Evolutionary conservation across 495 filamentous ascomycete species (phyloP), one percentile per base, ranked within the genome.

Genomic region (Acidiella bohemica): DNA sequence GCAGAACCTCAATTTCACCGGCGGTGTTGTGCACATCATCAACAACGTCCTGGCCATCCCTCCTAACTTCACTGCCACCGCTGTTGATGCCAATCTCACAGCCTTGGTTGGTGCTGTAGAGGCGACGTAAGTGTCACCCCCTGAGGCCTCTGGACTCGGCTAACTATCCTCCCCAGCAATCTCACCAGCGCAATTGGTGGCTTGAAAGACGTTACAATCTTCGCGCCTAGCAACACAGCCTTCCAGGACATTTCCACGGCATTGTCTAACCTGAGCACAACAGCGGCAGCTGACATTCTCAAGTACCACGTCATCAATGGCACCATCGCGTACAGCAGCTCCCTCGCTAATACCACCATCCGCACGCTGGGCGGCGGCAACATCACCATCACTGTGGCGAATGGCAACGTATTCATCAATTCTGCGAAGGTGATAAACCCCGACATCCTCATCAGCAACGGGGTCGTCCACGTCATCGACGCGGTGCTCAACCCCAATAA

Each of bases 391-490:
- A 60, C 53, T 3, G 55, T 72, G 18, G 42, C 57, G 1, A 60
- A 68, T 19, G 71, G 66, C 22, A 54, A 49, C 11, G 68, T 72
- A 17, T 72, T 70, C 49, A 67, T 74, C 23, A 71, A 72, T 50
- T 53, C 54, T 25, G 69, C 76, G 0, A 59, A 67, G 39, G 59
- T 83, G n/a, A 47, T 77, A 8, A 56, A 58, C 22, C 45, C 71
- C 2, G 67, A 84, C 53, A 57, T 84, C 3, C 63, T 85, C 0
- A 49, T 78, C 33, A 59, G 59, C 16, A 81, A 81, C 35, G 80
- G 80, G 42, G 78, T 84, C 8, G 57, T 81, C 4, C 78, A 83
- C 51, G 56, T 80, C 22, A 69, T 81, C 44, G 72, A 80, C 46
- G 59, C 72, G 36, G 73, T 79, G 25, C 56, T 80, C 33, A 80